A percentile compares a stretch with the other conserved stretches of the same genome.
These are phyloP conservation scores for Volvox carteri DNA, from an alignment of 163 green algal genomes.

Conservation along the genomic window DNA sequence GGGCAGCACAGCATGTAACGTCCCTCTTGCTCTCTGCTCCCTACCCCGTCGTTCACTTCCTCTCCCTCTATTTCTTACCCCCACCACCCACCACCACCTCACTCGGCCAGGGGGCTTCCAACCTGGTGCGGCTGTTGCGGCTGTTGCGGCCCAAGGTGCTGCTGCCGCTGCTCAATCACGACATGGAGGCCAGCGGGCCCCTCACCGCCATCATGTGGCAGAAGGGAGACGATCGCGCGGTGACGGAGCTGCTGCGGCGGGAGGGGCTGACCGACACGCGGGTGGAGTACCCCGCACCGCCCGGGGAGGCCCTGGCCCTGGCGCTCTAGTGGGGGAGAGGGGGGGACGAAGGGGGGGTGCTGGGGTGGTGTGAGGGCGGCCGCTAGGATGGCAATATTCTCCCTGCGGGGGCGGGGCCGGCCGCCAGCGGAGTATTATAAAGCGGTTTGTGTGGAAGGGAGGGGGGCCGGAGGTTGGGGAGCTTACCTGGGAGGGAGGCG, in stretches of 20 bases:
- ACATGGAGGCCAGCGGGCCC: constrained; percentile 73
- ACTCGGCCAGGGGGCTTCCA: constrained; percentile 32
- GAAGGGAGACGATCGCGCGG: constrained; percentile 8
- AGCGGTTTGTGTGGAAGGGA: no score
- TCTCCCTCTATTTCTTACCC: no score
- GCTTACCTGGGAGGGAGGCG: no score
- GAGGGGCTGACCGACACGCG: constrained; percentile 50
- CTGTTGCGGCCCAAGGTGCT: constrained; percentile 68
- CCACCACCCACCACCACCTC: no score
- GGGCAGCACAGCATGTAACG: no score
- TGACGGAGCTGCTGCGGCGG: constrained; percentile 49
- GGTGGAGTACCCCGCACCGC: constrained; percentile 63
- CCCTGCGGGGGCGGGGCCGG: no score
- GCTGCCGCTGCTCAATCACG: constrained; percentile 75
- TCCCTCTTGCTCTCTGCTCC: no score
- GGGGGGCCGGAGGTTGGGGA: no score
- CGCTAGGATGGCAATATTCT: no score
- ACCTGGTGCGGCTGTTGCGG: constrained; percentile 29
- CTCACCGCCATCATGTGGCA: constrained; percentile 65
- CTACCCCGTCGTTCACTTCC: no score
- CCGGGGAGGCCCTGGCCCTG: constrained; percentile 59
- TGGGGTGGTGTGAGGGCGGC: no score
- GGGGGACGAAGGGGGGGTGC: not conserved
- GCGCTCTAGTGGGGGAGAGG: constrained; percentile 52
- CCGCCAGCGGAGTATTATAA: no score